These are phyloP conservation scores for Pseudophaeomoniella oleicola DNA, from an alignment of 2,329 filamentous ascomycete genomes.

Conservation along the genomic window DNA sequence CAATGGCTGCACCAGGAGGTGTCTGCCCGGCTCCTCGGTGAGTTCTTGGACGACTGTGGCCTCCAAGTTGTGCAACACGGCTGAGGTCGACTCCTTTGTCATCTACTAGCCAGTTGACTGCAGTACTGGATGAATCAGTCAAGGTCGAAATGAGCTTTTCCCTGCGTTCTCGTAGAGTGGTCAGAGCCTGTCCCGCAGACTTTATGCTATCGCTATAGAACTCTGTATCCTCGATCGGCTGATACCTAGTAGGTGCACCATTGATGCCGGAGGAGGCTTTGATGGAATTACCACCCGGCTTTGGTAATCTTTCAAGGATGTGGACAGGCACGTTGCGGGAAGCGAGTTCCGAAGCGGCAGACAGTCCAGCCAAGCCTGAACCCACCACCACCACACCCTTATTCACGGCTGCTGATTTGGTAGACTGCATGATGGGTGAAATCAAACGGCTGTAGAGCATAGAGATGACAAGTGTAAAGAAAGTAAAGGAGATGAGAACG, in stretches of 20 bases:
- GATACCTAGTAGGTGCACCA: conserved; percentile 44
- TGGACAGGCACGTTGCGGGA: conserved; percentile 36
- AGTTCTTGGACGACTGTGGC: conserved; percentile 41
- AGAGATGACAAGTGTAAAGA: neutral
- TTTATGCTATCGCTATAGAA: conserved; percentile 43
- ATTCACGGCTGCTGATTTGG: conserved; percentile 1
- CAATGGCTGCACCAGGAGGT: conserved; percentile 45
- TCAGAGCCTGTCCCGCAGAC: conserved; percentile 33
- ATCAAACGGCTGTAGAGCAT: neutral
- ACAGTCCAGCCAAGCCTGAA: conserved; percentile 48
- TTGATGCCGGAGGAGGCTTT: conserved; percentile 56
- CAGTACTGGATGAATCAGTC: conserved; percentile 31
- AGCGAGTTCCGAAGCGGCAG: conserved; percentile 43
- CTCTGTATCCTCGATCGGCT: conserved; percentile 18
- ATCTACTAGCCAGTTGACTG: conserved; percentile 42
- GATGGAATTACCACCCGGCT: conserved; percentile 51
- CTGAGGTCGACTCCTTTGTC: conserved; percentile 44
- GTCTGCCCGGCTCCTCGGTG: conserved; percentile 41
- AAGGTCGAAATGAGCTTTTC: conserved; percentile 34
- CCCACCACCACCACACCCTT: conserved; percentile 44
- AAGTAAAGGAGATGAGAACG: neutral
- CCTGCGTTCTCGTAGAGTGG: conserved; percentile 12
- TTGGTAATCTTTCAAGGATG: conserved; percentile 44
- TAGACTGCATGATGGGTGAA: neutral
- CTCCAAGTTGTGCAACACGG: conserved; percentile 44